phyloP scores from a whole-genome alignment of 768 basidiomycete genomes.

The Grammothele lineata region DNA sequence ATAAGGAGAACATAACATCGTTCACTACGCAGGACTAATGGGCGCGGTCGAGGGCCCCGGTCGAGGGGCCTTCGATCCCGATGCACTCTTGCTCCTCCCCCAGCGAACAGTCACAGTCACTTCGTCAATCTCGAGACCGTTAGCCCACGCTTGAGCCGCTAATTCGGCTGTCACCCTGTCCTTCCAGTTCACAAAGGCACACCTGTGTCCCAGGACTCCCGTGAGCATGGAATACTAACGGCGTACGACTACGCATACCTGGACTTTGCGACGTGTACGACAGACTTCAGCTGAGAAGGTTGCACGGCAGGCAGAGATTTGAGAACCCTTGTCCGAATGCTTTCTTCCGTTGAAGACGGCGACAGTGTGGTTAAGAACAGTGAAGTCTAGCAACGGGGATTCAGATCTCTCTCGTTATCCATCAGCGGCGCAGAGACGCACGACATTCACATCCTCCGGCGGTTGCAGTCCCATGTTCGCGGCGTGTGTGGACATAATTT shows the following conservation, averaged over 20 bases:
- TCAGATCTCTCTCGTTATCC: too few species aligned
- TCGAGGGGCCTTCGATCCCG: slow-evolving; percentile 25
- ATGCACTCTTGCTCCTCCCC: slow-evolving; percentile 68
- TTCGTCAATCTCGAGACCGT: slow-evolving; percentile 83
- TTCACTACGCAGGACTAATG: too few species aligned
- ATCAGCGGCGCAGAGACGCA: slow-evolving; percentile 37
- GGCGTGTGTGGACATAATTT: slow-evolving; percentile 80
- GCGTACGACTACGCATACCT: slow-evolving; percentile 37
- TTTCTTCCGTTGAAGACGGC: slow-evolving; percentile 61
- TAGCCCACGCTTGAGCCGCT: slow-evolving; percentile 87
- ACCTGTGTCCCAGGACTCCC: slow-evolving; percentile 39
- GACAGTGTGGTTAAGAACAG: slow-evolving; percentile 82
- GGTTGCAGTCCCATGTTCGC: slow-evolving; percentile 79
- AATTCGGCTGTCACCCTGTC: slow-evolving; percentile 78
- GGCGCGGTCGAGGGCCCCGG: too few species aligned
- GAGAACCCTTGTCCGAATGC: slow-evolving; percentile 67
- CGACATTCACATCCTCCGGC: slow-evolving; percentile 84
- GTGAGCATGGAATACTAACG: not conserved
- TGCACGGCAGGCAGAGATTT: slow-evolving; percentile 61
- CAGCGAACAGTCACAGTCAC: slow-evolving; percentile 75
- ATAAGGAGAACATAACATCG: too few species aligned
- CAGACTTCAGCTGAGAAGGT: slow-evolving; percentile 68
- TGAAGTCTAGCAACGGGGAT: slow-evolving; percentile 54
- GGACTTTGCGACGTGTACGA: slow-evolving; percentile 83
- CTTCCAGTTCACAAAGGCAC: slow-evolving; percentile 94